Percentiles rank a stretch among this genome's conserved stretches.
phyloP scores from a whole-genome alignment of 164 flowering plant genomes.

The Sextonia rubra region DNA sequence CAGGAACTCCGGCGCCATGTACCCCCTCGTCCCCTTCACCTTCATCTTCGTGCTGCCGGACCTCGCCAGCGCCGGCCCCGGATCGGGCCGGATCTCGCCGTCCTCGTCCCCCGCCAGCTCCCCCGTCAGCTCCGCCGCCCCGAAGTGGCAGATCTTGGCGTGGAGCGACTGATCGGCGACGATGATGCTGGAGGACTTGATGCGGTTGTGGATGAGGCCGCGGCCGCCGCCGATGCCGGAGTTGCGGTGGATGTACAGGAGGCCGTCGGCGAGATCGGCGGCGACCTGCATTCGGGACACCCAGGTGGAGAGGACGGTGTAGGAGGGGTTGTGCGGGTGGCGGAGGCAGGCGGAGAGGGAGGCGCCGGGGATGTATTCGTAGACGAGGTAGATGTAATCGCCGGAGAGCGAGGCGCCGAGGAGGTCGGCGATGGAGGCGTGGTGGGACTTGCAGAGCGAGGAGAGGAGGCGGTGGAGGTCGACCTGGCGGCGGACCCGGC shows the following conservation, averaged over 20 bases:
- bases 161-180: slow-evolving; percentile 51
- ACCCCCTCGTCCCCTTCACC: slow-evolving; percentile 57
- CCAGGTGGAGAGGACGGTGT: slow-evolving; percentile 69
- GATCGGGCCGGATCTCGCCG: slow-evolving; percentile 27
- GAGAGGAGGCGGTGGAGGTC: slow-evolving; percentile 37
- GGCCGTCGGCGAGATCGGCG: slow-evolving; percentile 70
- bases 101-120: slow-evolving; percentile 45
- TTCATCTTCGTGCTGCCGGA: slow-evolving; percentile 16
- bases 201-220: slow-evolving; percentile 54
- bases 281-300: slow-evolving; percentile 76
- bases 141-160: slow-evolving; percentile 80
- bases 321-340: slow-evolving; percentile 55
- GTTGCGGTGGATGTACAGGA: slow-evolving; percentile 76
- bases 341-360: slow-evolving; percentile 55
- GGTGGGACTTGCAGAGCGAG: slow-evolving; percentile 57
- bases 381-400: slow-evolving; percentile 63
- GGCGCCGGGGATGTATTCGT: slow-evolving; percentile 62
- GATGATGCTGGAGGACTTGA: slow-evolving; percentile 58
- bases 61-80: neutral
- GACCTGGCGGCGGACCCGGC: slow-evolving; percentile 45
- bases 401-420: slow-evolving; percentile 69
- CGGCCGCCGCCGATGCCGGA: slow-evolving; percentile 29
- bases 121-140: slow-evolving; percentile 70
- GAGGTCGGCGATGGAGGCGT: slow-evolving; percentile 55
- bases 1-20: slow-evolving; percentile 78